Conservation (phyloP, 768 basidiomycete genomes). For the Tylopilus sp. region DNA sequence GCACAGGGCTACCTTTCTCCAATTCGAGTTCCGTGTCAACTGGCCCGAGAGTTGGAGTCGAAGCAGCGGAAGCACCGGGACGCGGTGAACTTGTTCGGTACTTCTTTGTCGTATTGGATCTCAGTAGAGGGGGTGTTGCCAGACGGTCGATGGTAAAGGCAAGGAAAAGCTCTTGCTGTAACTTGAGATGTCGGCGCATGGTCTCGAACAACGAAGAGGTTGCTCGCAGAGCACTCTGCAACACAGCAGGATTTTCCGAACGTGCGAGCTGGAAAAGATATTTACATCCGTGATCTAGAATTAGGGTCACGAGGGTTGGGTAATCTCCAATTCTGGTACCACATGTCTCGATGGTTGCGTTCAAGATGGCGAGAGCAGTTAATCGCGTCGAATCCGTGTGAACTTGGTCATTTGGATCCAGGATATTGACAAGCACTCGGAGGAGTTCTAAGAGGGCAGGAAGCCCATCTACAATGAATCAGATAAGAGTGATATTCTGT, state of each 20-base stretch:
- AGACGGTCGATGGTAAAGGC: slow-evolving; percentile 92
- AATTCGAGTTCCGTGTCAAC: slow-evolving; percentile 37
- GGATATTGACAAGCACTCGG: slow-evolving; percentile 89
- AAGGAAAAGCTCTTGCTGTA: slow-evolving; percentile 94
- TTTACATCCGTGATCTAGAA: slow-evolving; percentile 91
- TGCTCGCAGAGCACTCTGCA: slow-evolving; percentile 78
- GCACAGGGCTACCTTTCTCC: slow-evolving; percentile 48
- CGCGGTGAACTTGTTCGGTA: slow-evolving; percentile 43
- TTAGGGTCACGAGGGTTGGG: slow-evolving; percentile 70
- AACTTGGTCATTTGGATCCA: slow-evolving; percentile 91
- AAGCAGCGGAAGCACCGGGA: slow-evolving; percentile 47
- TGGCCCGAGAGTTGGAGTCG: slow-evolving; percentile 42
- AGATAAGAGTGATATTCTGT: background rate
- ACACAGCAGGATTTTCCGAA: slow-evolving; percentile 78
- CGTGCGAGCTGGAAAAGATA: slow-evolving; percentile 95
- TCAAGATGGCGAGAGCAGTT: slow-evolving; percentile 82
- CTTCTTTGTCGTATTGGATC: slow-evolving; percentile 32
- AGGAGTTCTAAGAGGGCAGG: slow-evolving; percentile 91
- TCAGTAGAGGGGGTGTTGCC: slow-evolving; percentile 48
- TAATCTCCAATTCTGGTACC: slow-evolving; percentile 74
- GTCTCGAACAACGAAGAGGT: slow-evolving; percentile 87
- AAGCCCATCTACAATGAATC: slow-evolving; percentile 61
- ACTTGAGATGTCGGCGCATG: slow-evolving; percentile 80
- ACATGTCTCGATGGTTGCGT: slow-evolving; percentile 82
- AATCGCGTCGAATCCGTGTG: slow-evolving; percentile 96